A percentile compares a stretch with the other conserved stretches of the same genome.
Conservation (phyloP, 371 early-diverging fungal genomes). For the Mucor ambiguus region DNA sequence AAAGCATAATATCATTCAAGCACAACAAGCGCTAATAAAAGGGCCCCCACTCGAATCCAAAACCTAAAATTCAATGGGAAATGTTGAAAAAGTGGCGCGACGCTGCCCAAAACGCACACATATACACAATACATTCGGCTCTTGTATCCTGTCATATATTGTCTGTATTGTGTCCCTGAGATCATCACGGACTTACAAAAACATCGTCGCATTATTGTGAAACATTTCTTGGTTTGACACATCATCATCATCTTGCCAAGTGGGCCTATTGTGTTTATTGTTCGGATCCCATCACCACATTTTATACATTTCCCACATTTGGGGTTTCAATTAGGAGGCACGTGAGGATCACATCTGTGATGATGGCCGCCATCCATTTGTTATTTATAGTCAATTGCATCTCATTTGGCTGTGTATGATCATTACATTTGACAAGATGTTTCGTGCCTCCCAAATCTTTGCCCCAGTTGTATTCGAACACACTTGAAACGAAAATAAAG, state of each 20-base stretch:
- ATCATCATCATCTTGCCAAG: background rate
- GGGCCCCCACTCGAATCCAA: background rate
- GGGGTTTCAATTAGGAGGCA: background rate
- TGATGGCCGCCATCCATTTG: background rate
- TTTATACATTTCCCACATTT: background rate
- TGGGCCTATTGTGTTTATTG: background rate
- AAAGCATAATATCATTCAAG: background rate
- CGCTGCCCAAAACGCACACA: background rate
- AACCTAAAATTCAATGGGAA: background rate
- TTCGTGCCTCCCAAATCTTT: too few relatives aligned
- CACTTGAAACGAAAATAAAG: too few relatives aligned
- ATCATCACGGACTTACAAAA: background rate
- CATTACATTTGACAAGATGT: background rate
- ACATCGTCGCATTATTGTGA: constrained; percentile 5
- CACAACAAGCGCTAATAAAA: background rate
- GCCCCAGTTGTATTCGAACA: too few relatives aligned
- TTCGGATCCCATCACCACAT: background rate
- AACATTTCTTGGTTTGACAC: background rate
- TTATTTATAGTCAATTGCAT: too few relatives aligned
- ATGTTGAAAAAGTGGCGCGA: background rate
- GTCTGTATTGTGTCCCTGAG: constrained; percentile 5
- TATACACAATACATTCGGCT: background rate
- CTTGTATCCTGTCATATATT: background rate
- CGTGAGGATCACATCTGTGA: background rate
- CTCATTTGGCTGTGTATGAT: background rate